Percentiles rank a stretch among this genome's conserved stretches.
Evolutionary conservation across 106 monocot species (phyloP).

Genomic region (Dendrobium chrysotoxum): DNA sequence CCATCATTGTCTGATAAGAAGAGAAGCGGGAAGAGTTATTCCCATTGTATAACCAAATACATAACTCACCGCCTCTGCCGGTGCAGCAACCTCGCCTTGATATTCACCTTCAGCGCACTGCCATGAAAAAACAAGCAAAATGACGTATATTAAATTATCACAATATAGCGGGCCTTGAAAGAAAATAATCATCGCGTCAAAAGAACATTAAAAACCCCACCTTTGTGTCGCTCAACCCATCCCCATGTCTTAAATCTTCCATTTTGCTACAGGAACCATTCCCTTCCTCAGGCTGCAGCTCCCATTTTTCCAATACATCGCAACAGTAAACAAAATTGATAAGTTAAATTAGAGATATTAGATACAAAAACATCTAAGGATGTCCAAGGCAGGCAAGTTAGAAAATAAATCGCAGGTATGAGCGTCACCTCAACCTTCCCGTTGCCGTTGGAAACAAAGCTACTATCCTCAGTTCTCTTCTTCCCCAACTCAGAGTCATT

Average conservation of each 20-base stretch:
- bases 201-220: neutral
- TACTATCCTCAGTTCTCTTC: neutral
- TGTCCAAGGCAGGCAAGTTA: neutral
- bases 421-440: neutral
- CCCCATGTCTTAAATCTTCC: neutral
- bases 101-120: too few species aligned
- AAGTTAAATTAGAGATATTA: neutral
- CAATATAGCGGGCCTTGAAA: neutral
- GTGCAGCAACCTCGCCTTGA: too few species aligned
- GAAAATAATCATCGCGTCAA: neutral
- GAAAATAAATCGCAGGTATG: neutral
- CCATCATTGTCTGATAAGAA: neutral
- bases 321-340: neutral
- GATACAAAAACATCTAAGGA: neutral
- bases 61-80: too few species aligned
- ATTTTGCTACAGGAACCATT: neutral
- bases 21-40: too few species aligned
- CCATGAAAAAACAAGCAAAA: too few species aligned
- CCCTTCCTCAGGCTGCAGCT: neutral
- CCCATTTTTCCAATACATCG: neutral
- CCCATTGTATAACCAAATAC: too few species aligned
- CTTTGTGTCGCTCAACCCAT: neutral
- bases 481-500: neutral
- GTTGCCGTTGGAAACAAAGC: neutral
- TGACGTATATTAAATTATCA: too few species aligned